Evolutionary conservation across 2,329 filamentous ascomycete species (phyloP), one percentile per base, ranked within the genome.

Genomic region (Sporothrix sp.): DNA sequence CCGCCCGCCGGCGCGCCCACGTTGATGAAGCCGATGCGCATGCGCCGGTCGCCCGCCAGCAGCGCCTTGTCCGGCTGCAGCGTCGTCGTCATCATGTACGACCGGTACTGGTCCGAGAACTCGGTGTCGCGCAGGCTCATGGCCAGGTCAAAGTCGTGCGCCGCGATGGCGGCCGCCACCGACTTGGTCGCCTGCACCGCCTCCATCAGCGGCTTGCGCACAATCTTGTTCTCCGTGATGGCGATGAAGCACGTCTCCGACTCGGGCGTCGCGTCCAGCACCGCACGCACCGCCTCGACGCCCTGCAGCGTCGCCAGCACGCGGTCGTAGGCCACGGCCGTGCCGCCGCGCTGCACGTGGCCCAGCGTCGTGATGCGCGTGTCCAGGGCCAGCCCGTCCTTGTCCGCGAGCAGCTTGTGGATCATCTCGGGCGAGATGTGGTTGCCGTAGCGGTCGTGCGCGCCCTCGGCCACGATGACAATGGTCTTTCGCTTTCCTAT

Each of bases 201-300:
- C 63, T 95, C 79, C 72, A 97, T 85, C 23, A 98, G 73, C 18
- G 89, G 85, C 60, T 90, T 89, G 50, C 90, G 81, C 57, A 89
- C 82, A 63, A 98, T 97, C 72, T 98, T 95, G 77, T 97, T 97
- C 73, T 98, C 93, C 57, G 84, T 90, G 59, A 98, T 90, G 59
- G 89, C 90, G 63, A 98, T 97, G 63, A 98, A 90, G 52, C 89
- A 91, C 44, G 89, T 95, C 50, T 88, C 87, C 0, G 87, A 91
- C 38, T 93, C 85, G 9, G 93, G 89, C 0, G 82, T 94, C 45
- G 88, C 87, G 58, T 95, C 87, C 25, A 96, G 75, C 16, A 96
- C 87, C 20, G 91, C 90, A 61, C 86, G 88, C 62, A 97, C 90
- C 21, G 90, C 91, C 67, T 96, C 90, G 3, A 95, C 88, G 61